Evolutionary conservation across 2,329 filamentous ascomycete genomes (phyloP), one percentile per base, ranked within the genome.

Genomic region (Ophiosphaerella narmari): DNA sequence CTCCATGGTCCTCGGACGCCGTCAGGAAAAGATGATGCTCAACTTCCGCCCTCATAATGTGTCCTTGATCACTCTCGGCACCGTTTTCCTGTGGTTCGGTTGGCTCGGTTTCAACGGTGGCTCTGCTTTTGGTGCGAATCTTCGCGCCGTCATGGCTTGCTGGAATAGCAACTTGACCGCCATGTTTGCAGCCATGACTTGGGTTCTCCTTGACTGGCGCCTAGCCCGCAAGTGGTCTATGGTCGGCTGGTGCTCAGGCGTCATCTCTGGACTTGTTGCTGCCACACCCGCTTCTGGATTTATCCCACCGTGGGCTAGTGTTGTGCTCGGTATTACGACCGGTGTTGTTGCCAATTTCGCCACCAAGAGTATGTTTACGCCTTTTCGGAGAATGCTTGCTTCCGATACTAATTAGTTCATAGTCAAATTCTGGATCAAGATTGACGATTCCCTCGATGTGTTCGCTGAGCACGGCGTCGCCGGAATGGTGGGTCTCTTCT

Each of bases 21-120:
- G 94, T 62, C 94, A 97, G 79, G 93, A 97, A 80, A 94, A 91
- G 80, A 97, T 97, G 91, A 97, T 97, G 90, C 85, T 97, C 77
- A 97, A 97, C 83, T 97, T 97, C 84, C 90, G 94, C 62, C 94
- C 94, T 14, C 94, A 99, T 82, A 99, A 99, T 80, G 94, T 97
- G 61, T 96, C 92, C 5, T 84, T 97, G 68, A 96, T 99, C 77
- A 92, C 94, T 1, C 87, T 97, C 64, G 94, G 94, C 57, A 97
- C 94, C 3, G 84, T 96, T 59, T 84, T 99, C 66, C 90, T 99
- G 48, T 97, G 92, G 92, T 97, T 97, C 68, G 94, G 94, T 68
- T 99, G 94, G 94, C 82, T 99, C 59, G 94, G 92, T 47, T 99
- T 99, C 85, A 99, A 99, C 81, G 94, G 93, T 66, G 94, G 94